Base-by-base conservation (phyloP, 441 rosid species). In the Gossypium laxum region DNA sequence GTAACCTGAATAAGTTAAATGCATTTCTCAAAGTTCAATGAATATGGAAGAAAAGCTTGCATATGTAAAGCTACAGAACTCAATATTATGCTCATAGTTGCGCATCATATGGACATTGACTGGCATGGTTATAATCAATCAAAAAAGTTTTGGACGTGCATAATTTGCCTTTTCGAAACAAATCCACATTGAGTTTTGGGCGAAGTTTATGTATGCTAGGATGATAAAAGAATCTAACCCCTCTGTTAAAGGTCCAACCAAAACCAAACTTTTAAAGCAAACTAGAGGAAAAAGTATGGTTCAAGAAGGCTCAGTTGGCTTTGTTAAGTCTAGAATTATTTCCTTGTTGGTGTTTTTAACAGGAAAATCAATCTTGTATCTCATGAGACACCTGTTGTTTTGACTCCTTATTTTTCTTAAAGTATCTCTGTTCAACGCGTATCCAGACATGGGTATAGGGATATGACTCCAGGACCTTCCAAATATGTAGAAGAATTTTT, bases 1-100 rank as follows among this genome's bases (percentile, higher is more conserved):
- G 77, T 81, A 12, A 80, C 79, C 98, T 93, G 90, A 48, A 76
- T 72, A 17, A 7, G 21, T 66, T 67, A 3, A 21, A 28, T 26
- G 24, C 43, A 67, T 55, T 10, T 4, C 47, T 67, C 28, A 67
- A 15, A 66, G 56, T 67, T 67, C 17, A 30, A 28, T 28, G n/a
- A 67, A 50, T 12, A 22, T 5, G 26, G 7, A n/a, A 7, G 22
- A 54, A 63, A 62, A 21, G 51, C 72, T 57, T 59, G 18, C 56
- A 71, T 47, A 54, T 8, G 59, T 73, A 62, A 77, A 62, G 45
- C 26, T 21, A 24, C 14, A 15, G 66, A 69, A 67, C 56, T 30
- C 22, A 21, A n/a, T 22, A 21, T 22, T 45, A 22, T n/a, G 26
- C 59, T 60, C 72, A 24, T 17, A 7, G 19, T 66, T 48, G n/a